Percentiles rank a stretch among this genome's conserved stretches.
These are phyloP conservation scores for Glycine tomentella DNA, from an alignment of 306 rosid genomes.

Conservation along the genomic window DNA sequence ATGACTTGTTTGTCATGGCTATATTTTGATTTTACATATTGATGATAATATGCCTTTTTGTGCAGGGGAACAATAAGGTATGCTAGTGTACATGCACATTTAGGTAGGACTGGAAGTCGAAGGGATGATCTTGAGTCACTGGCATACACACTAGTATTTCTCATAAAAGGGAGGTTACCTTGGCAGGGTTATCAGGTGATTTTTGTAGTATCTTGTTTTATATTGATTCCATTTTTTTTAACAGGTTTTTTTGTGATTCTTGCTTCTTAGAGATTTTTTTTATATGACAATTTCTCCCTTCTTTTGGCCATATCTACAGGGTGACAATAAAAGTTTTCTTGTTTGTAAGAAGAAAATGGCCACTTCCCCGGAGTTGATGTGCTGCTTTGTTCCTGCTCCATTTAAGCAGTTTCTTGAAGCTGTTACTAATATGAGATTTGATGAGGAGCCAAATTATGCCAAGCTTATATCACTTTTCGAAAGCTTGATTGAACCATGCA, in stretches of 20 bases:
- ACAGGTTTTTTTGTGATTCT: conserved; percentile 8
- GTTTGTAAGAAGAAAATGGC: conserved; percentile 95
- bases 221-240: neutral
- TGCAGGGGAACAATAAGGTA: conserved; percentile 93
- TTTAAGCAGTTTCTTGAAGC: conserved; percentile 92
- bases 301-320: conserved; percentile 59
- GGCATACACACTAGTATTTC: conserved; percentile 93
- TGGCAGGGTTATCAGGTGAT: conserved; percentile 98
- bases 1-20: neutral
- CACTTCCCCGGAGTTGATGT: conserved; percentile 89
- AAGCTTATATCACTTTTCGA: conserved; percentile 85
- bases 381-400: conserved; percentile 90
- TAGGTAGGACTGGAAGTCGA: conserved; percentile 95
- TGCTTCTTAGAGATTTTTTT: conserved; percentile 33
- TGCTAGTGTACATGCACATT: conserved; percentile 97
- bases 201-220: conserved; percentile 32
- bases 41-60: conserved; percentile 37
- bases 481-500: conserved; percentile 79
- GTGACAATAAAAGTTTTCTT: conserved; percentile 95
- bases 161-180: conserved; percentile 88
- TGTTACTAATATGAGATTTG: conserved; percentile 86
- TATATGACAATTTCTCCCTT: neutral
- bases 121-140: conserved; percentile 94
- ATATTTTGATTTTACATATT: conserved; percentile 22
- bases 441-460: conserved; percentile 92